Base-by-base conservation (phyloP, 192 early-diverging fungal species). In the Linnemannia hyalina region DNA sequence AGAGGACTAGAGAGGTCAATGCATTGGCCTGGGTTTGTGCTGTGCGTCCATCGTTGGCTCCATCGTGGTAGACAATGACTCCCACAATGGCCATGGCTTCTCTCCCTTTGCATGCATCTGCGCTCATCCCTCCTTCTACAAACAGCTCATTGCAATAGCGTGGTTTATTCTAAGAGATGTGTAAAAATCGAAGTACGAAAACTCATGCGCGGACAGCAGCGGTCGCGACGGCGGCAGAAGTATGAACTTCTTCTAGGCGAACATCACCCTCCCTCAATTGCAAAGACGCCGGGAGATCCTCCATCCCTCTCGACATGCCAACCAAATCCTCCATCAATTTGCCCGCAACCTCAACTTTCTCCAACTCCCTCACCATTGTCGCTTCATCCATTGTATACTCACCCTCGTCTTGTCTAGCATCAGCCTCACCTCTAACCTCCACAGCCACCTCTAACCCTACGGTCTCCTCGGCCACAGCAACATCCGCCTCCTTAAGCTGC, bases 401-500 rank as follows among this genome's bases (percentile, higher is more conserved):
- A 35, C 23, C 32, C 26, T 49, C 44, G 6, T 78, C n/a, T 49
- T 29, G 35, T 38, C 22, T 54, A 18, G 60, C 49, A 52, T 57
- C 73, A 5, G 18, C 49, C 54, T 74, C 36, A 18, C 57, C 54
- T 23, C 29, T 35, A 55, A 18, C 41, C 0, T 18, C 72, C 8
- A 32, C 18, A 23, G 7, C 0, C 11, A 29, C 72, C 26, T 73
- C 42, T 23, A 47, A 10, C 29, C 46, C 26, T 18, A 32, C 26
- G 0, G 46, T 46, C 16, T 40, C 42, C 44, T 73, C 42, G 6
- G 18, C 1, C 7, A 7, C 23, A 70, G 38, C 46, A 73, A 23
- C 29, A 42, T 75, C 74, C 6, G 16, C 15, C 69, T 82, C 80
- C 22, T 76, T 75, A 6, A 79, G 73, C 36, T 81, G 57, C 84